Percentiles rank a stretch among this genome's conserved stretches.
phyloP scores from a whole-genome alignment of 331 rosid species.

The Rhamnella rubrinervis region DNA sequence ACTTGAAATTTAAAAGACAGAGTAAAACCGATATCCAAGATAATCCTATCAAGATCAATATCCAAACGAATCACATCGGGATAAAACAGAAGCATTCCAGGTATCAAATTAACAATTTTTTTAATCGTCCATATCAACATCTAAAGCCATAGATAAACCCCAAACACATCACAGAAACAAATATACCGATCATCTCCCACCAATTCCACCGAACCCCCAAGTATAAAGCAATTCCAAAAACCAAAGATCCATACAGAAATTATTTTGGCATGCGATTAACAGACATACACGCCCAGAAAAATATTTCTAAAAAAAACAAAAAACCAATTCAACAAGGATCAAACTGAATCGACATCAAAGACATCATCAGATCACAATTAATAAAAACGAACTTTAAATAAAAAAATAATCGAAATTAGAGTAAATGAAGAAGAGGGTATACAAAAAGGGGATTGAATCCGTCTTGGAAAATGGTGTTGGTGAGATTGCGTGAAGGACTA shows the following conservation, averaged over 20 bases:
- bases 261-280: neutral
- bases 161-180: slow-evolving; percentile 1
- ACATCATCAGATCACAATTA: slow-evolving; percentile 16
- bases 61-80: neutral
- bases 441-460: slow-evolving; percentile 36
- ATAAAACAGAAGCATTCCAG: no score
- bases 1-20: neutral
- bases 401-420: slow-evolving; percentile 6
- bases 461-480: slow-evolving; percentile 25
- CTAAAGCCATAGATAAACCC: slow-evolving; percentile 27
- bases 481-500: slow-evolving; percentile 21
- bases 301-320: neutral
- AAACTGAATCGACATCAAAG: slow-evolving; percentile 20
- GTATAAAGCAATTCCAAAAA: slow-evolving; percentile 17
- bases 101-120: no score
- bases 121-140: no score
- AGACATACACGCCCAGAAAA: neutral
- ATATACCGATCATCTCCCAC: slow-evolving; percentile 13
- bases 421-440: slow-evolving; percentile 36
- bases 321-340: slow-evolving; percentile 23
- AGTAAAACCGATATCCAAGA: neutral
- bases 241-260: neutral
- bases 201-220: slow-evolving; percentile 37
- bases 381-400: neutral
- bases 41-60: neutral